These are phyloP conservation scores for Colletotrichum agaves DNA, from an alignment of 2,329 filamentous ascomycete species.

Conservation along the genomic window DNA sequence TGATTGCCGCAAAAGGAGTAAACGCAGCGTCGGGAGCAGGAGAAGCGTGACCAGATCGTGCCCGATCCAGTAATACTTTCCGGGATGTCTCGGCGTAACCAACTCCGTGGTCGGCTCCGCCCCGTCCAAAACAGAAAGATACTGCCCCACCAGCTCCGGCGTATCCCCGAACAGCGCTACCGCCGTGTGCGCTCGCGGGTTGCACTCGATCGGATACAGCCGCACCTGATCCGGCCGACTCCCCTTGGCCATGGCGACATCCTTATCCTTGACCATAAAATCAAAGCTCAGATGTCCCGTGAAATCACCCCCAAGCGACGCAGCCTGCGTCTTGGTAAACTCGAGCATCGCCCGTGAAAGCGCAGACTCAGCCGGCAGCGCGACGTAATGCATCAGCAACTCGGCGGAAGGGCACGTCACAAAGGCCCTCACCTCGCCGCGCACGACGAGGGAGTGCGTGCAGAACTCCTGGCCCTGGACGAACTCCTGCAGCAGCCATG, in stretches of 20 bases:
- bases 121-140: slow-evolving; percentile 58
- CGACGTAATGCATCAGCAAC: slow-evolving; percentile 73
- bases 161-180: slow-evolving; percentile 67
- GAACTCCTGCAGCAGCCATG: slow-evolving; percentile 78
- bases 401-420: slow-evolving; percentile 72
- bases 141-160: slow-evolving; percentile 60
- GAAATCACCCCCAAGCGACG: slow-evolving; percentile 58
- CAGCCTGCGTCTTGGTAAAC: slow-evolving; percentile 71
- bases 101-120: not conserved
- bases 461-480: slow-evolving; percentile 72
- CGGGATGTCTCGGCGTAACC: slow-evolving; percentile 40
- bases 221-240: slow-evolving; percentile 23
- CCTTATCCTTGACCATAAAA: slow-evolving; percentile 68
- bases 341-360: slow-evolving; percentile 69
- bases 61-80: slow-evolving; percentile 70
- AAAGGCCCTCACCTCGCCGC: slow-evolving; percentile 72
- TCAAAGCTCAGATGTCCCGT: slow-evolving; percentile 81
- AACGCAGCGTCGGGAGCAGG: slow-evolving; percentile 59
- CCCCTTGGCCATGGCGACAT: slow-evolving; percentile 45
- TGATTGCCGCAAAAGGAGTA: slow-evolving; percentile 44
- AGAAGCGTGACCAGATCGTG: slow-evolving; percentile 70
- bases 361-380: slow-evolving; percentile 63
- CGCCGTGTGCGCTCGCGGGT: slow-evolving; percentile 76
- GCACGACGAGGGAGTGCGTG: slow-evolving; percentile 76
- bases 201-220: slow-evolving; percentile 77